A percentile compares a stretch with the other conserved stretches of the same genome.
These are phyloP conservation scores for Populus deltoides DNA, from an alignment of 345 rosid species.

Conservation along the genomic window DNA sequence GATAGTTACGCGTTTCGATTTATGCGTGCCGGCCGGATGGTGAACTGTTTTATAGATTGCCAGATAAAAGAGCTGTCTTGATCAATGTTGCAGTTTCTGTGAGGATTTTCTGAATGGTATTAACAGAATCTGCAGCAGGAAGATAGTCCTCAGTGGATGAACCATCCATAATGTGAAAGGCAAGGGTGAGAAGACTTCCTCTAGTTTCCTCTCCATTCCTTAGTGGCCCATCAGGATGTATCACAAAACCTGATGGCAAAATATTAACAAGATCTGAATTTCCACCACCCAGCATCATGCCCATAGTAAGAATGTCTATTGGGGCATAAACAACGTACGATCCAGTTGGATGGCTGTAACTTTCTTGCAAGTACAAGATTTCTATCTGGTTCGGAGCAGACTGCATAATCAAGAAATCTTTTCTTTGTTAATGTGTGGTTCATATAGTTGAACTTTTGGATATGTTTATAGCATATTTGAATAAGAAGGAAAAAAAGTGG, in stretches of 20 bases:
- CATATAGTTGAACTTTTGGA: neutral
- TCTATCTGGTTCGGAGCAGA: neutral
- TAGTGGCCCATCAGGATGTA: constrained; percentile 31
- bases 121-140: constrained; percentile 6
- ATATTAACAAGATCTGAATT: constrained; percentile 23
- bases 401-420: constrained; percentile 14
- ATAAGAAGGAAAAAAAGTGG: neutral
- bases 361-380: constrained; percentile 39
- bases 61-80: constrained; percentile 1
- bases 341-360: constrained; percentile 24
- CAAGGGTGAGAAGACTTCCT: constrained; percentile 37
- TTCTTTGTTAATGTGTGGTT: neutral
- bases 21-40: too few species aligned
- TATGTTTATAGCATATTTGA: too few species aligned
- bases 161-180: constrained; percentile 27
- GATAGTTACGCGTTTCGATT: too few species aligned
- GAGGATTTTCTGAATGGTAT: constrained; percentile 7
- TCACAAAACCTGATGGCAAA: constrained; percentile 44
- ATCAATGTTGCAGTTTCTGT: constrained; percentile 11
- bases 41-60: neutral
- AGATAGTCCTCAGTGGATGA: neutral
- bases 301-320: constrained; percentile 21
- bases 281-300: constrained; percentile 27
- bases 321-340: constrained; percentile 43
- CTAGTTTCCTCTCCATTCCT: neutral